A percentile compares a stretch with the other conserved stretches of the same genome.
Conservation (phyloP, 148 eudicot genomes). For the Camellia lanceoleosa region DNA sequence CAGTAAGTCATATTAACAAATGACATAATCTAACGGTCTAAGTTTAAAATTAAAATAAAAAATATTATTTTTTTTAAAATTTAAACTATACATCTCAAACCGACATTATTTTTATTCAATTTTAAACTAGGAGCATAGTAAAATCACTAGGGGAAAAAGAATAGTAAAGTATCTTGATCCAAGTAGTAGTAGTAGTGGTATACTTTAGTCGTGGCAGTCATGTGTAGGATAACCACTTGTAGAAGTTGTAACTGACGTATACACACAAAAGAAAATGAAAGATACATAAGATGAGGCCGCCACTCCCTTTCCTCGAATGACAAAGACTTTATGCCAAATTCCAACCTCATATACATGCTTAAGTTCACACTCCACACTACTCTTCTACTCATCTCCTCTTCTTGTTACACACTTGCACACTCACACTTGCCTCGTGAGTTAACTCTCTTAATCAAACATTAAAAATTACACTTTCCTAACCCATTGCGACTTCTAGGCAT, state of each 20-base stretch:
- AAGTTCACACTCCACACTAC: background rate
- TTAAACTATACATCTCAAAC: too few relatives aligned
- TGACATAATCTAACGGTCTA: too few relatives aligned
- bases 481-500: too few relatives aligned
- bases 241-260: background rate
- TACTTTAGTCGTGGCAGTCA: background rate
- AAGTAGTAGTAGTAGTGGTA: background rate
- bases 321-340: conserved; percentile 15
- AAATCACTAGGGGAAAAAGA: too few relatives aligned
- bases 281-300: background rate
- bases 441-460: background rate
- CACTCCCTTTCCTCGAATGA: background rate
- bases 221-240: conserved; percentile 14
- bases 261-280: background rate
- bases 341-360: background rate
- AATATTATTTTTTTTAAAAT: too few relatives aligned
- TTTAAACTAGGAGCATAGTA: too few relatives aligned
- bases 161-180: too few relatives aligned
- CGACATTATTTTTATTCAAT: too few relatives aligned
- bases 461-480: background rate
- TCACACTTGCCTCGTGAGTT: background rate
- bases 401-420: background rate
- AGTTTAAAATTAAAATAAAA: too few relatives aligned
- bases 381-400: conserved; percentile 9
- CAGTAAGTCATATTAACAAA: too few relatives aligned